A percentile compares a stretch with the other conserved stretches of the same genome.
Conservation (phyloP, 306 rosid species). For the Sphenostylis stenocarpa region DNA sequence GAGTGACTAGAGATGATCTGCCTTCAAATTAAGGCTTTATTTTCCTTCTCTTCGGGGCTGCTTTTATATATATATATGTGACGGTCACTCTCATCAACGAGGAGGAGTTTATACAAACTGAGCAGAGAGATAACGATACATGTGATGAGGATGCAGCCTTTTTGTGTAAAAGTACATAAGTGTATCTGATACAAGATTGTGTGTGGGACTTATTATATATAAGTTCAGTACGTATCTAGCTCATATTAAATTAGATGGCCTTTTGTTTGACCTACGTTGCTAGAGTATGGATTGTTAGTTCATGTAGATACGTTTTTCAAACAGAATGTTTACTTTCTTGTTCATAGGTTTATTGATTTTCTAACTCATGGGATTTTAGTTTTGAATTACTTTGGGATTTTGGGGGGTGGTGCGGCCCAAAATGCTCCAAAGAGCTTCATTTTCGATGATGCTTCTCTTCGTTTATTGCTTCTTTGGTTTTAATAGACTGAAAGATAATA, state of each 20-base stretch:
- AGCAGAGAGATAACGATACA: conserved; percentile 22
- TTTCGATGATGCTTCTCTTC: not conserved
- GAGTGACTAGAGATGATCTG: not conserved
- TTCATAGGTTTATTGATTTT: not conserved
- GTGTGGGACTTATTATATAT: conserved; percentile 27
- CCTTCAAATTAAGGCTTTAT: not conserved
- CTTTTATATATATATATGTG: not conserved
- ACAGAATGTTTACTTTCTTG: not conserved
- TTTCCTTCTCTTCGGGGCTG: conserved; percentile 7
- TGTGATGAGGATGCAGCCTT: conserved; percentile 32
- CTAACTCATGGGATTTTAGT: not conserved
- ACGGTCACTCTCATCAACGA: not conserved
- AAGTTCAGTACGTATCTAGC: conserved; percentile 35
- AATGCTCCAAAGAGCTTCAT: not conserved
- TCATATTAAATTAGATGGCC: conserved; percentile 37
- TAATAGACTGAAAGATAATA: not conserved
- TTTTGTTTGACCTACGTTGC: conserved; percentile 1
- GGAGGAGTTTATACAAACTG: conserved; percentile 7
- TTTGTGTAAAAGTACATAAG: conserved; percentile 36
- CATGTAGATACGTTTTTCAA: not conserved
- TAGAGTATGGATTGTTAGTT: conserved; percentile 38
- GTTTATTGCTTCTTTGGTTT: not conserved
- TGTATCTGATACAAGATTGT: conserved; percentile 27
- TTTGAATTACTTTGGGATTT: not conserved
- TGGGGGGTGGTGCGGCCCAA: not conserved